A percentile compares a stretch with the other conserved stretches of the same genome.
Conservation (phyloP, 2,329 filamentous ascomycete species). For the Fusarium kyushuense region DNA sequence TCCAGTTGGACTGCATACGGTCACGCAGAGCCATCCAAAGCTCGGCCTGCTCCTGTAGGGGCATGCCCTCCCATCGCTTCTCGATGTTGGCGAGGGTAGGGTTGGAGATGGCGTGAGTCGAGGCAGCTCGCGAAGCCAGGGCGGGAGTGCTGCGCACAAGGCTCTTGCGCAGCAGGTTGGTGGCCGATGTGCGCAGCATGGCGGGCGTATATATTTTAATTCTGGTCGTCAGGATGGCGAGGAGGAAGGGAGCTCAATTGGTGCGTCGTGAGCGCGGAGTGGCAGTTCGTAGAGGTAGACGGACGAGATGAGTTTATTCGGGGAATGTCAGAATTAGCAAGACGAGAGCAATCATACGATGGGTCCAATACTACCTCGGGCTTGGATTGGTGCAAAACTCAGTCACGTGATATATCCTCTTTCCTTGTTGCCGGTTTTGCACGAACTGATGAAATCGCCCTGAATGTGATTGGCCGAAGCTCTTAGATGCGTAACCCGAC, state of each 20-base stretch:
- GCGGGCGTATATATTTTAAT: constrained; percentile 47
- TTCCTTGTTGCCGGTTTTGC: constrained; percentile 38
- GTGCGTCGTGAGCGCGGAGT: constrained; percentile 46
- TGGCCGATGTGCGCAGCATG: constrained; percentile 68
- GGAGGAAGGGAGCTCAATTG: constrained; percentile 51
- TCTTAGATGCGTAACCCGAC: constrained; percentile 6
- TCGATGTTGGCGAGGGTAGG: constrained; percentile 98
- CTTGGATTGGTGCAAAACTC: constrained; percentile 17
- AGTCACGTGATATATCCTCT: constrained; percentile 12
- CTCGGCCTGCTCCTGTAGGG: constrained; percentile 98
- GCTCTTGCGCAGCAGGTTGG: constrained; percentile 65
- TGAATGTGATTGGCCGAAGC: constrained; percentile 25
- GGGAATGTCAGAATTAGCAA: constrained; percentile 38
- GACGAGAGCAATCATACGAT: constrained; percentile 50
- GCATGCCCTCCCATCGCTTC: constrained; percentile 99
- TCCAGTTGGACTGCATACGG: constrained; percentile 98
- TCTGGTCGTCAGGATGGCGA: constrained; percentile 21
- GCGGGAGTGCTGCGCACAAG: constrained; percentile 60
- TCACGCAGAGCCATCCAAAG: constrained; percentile 98
- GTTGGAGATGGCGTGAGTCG: constrained; percentile 95
- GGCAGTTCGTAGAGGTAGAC: constrained; percentile 37
- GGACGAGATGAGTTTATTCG: constrained; percentile 45
- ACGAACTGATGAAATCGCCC: constrained; percentile 34
- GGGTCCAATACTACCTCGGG: constrained; percentile 28
- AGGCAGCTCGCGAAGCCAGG: constrained; percentile 66